phyloP scores from a whole-genome alignment of 352 stramenopile genomes.

The Pseudoperonospora humuli region DNA sequence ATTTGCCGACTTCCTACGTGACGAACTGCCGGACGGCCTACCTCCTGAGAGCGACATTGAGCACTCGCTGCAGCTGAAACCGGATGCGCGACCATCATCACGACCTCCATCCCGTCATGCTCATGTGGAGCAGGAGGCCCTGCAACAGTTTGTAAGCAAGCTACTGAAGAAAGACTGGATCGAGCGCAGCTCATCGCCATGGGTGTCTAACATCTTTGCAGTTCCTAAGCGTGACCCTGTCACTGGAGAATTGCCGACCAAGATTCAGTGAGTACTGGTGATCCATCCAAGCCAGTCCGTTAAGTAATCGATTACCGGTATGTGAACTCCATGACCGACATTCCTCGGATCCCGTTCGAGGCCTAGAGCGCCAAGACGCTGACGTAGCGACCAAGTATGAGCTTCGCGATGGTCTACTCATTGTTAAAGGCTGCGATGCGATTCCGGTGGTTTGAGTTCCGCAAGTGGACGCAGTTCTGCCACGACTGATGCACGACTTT shows the following conservation, averaged over 20 bases:
- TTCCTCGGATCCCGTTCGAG: conserved; percentile 9
- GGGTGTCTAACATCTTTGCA: conserved; percentile 15
- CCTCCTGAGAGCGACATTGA: not conserved
- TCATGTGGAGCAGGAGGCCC: conserved; percentile 1
- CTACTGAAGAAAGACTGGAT: conserved; percentile 11
- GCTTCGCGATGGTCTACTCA: too few relatives aligned
- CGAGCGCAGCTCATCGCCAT: conserved; percentile 3
- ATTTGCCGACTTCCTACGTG: too few relatives aligned
- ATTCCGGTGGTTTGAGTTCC: too few relatives aligned
- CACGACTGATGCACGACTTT: too few relatives aligned
- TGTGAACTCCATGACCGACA: conserved; percentile 6
- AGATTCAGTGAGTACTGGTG: not conserved
- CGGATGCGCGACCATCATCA: not conserved
- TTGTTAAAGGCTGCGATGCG: too few relatives aligned
- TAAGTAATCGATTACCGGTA: conserved; percentile 16
- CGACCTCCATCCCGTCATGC: not conserved
- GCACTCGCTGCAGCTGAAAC: not conserved
- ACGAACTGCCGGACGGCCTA: not conserved
- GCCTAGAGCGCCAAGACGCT: too few relatives aligned
- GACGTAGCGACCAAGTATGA: too few relatives aligned
- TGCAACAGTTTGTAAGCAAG: conserved; percentile 5
- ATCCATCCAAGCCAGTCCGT: not conserved
- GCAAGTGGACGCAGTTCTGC: too few relatives aligned
- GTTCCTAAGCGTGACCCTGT: not conserved
- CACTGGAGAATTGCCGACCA: not conserved